Conservation (phyloP, 306 rosid genomes). For the Sophora flavescens region DNA sequence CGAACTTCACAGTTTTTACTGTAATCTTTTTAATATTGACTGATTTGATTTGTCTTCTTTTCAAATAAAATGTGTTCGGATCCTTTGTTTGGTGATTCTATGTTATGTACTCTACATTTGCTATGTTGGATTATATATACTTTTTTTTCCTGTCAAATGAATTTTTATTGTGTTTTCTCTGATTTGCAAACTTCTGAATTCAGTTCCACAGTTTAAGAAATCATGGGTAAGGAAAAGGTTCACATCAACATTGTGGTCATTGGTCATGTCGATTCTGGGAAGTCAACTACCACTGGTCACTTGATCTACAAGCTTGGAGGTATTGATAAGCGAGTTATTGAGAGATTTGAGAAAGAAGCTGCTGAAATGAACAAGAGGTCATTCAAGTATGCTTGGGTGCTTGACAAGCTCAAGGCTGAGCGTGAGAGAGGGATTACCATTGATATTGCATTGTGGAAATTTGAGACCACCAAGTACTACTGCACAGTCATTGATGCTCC, state of each 20-base stretch:
- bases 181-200: neutral
- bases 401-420: conserved; percentile 51
- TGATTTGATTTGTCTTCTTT: neutral
- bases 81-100: neutral
- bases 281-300: conserved; percentile 47
- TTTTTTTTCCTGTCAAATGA: neutral
- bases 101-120: too few relatives aligned
- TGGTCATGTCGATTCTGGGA: conserved; percentile 50
- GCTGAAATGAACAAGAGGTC: conserved; percentile 50
- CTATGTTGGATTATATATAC: neutral
- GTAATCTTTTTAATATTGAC: neutral
- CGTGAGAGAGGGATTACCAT: conserved; percentile 49
- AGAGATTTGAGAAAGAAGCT: conserved; percentile 51
- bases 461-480: conserved; percentile 50
- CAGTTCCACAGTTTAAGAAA: neutral
- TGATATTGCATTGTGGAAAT: conserved; percentile 50
- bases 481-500: conserved; percentile 52
- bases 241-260: conserved; percentile 49
- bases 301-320: conserved; percentile 52
- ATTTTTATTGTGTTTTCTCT: neutral
- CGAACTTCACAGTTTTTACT: neutral
- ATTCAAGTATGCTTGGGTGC: conserved; percentile 50
- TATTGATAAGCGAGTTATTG: conserved; percentile 49
- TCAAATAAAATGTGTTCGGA: too few relatives aligned
- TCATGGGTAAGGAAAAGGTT: conserved; percentile 47